Percentiles rank a stretch among this genome's conserved stretches.
Conservation (phyloP, 352 stramenopile genomes). For the Phytophthora crassamura region DNA sequence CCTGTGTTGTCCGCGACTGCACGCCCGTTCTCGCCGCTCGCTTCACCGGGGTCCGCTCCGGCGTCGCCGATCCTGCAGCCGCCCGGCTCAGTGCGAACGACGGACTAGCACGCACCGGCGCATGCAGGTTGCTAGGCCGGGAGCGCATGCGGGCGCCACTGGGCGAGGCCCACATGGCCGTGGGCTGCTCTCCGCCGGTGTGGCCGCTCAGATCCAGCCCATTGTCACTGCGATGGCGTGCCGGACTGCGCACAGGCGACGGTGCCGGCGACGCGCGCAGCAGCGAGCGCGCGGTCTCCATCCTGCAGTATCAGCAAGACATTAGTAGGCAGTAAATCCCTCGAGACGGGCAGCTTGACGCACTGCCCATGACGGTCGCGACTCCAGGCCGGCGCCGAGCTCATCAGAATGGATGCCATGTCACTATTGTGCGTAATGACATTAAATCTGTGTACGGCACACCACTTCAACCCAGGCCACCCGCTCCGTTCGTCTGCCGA, state of each 20-base stretch:
- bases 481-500: background rate
- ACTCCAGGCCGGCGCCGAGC: constrained; percentile 24
- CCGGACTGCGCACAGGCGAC: constrained; percentile 5
- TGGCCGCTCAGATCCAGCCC: background rate
- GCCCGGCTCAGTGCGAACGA: constrained; percentile 41
- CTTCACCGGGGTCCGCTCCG: constrained; percentile 10
- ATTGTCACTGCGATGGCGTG: background rate
- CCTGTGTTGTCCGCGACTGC: constrained; percentile 28
- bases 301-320: constrained; percentile 18
- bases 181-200: background rate
- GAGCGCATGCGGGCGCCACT: constrained; percentile 45
- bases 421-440: background rate
- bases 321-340: background rate
- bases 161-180: constrained; percentile 45
- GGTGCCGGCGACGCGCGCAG: constrained; percentile 31
- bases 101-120: constrained; percentile 38
- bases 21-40: constrained; percentile 5
- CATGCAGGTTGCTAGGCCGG: constrained; percentile 56
- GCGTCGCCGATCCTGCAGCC: constrained; percentile 7
- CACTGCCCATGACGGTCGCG: constrained; percentile 26
- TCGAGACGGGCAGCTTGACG: background rate
- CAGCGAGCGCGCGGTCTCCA: constrained; percentile 37
- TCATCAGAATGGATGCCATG: background rate
- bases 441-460: too few relatives aligned
- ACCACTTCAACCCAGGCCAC: too few relatives aligned